Evolutionary conservation across 257 asterid species (phyloP), one percentile per base, ranked within the genome.

Genomic region (Petunia axillaris): DNA sequence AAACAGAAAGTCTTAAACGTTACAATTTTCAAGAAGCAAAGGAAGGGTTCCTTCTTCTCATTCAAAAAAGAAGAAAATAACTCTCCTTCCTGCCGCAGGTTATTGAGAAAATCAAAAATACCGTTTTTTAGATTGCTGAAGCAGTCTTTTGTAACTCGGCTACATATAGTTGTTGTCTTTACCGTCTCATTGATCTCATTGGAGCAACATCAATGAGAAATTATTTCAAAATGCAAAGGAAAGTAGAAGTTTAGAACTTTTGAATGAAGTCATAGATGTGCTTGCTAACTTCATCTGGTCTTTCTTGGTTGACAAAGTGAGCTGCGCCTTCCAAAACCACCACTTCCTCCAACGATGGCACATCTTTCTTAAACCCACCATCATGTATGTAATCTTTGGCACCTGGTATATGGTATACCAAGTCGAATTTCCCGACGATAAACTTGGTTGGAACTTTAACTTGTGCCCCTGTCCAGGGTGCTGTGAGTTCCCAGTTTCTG

Each of bases 401-500:
- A 54, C 80, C 84, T 16, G 14, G 40, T 25, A 68, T 60, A 15
- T 84, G 71, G 54, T 81, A 84, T 0, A 57, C 82, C 64, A 81
- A 55, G 82, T 84, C 87, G 5, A 67, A n/a, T 16, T 84, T 77
- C 2, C 87, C 87, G 1, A 80, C 62, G 1, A 84, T 57, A 58
- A 76, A 68, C 70, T 81, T 81, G 41, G 84, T 65, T 1, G 87
- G 82, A 35, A 77, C 87, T 5, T 68, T 81, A 16, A 83, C 84
- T 76, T 83, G 43, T 0, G 86, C 84, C 11, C 86, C 84, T 6
- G 75, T 53, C 86, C 86, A 83, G 0, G 86, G 82, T 5, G 84
- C 86, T 4, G 67, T 55, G n/a, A 75, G 74, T 80, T 83, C 84
- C 84, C 81, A 65, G 57, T 38, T 80, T 44, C 86, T 83, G 83